Conservation (phyloP, 257 asterid species). For the Primulina huaijiensis region DNA sequence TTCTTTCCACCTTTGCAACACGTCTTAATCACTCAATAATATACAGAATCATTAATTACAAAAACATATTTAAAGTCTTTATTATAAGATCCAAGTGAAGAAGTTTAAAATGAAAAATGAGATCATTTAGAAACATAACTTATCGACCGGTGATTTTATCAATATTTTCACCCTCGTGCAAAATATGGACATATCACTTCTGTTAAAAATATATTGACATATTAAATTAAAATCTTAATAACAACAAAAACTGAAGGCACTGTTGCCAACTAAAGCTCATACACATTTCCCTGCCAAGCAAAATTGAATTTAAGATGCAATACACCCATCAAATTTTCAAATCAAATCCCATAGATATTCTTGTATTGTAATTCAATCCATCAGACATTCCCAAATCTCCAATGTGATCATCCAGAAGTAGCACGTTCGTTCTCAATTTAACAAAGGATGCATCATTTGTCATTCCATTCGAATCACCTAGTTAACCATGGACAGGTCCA, state of each 20-base stretch:
- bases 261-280: slow-evolving; percentile 14
- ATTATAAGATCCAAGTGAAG: no score
- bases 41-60: no score
- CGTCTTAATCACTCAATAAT: no score
- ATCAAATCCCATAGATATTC: slow-evolving; percentile 86
- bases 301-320: not conserved
- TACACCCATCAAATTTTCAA: not conserved
- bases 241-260: no score
- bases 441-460: slow-evolving; percentile 48
- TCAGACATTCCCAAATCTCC: slow-evolving; percentile 98
- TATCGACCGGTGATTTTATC: no score
- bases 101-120: no score
- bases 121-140: no score
- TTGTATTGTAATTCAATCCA: slow-evolving; percentile 70
- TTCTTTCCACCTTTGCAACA: not conserved
- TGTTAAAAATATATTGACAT: no score
- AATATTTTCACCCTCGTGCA: no score
- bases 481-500: slow-evolving; percentile 62
- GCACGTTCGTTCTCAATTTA: slow-evolving; percentile 76
- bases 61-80: no score
- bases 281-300: not conserved
- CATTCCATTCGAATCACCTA: slow-evolving; percentile 46
- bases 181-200: no score
- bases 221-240: no score
- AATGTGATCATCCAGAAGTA: slow-evolving; percentile 89